These are phyloP conservation scores for Nigrograna mackinnonii DNA, from an alignment of 2,329 filamentous ascomycete genomes.

Conservation along the genomic window DNA sequence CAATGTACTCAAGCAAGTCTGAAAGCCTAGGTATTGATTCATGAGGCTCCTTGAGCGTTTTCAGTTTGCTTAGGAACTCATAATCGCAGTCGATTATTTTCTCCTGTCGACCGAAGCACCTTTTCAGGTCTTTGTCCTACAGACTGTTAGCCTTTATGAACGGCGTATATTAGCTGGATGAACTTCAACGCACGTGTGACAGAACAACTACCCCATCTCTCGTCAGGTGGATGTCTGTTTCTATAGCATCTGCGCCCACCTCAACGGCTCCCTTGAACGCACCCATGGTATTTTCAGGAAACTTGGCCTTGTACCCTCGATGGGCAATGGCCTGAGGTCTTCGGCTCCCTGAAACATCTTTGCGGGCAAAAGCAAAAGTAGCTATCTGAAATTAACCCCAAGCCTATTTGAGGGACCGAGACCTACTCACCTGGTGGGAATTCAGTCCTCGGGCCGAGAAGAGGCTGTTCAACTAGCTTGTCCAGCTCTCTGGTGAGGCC, in stretches of 20 bases:
- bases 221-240: slow-evolving; percentile 86
- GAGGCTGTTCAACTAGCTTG: slow-evolving; percentile 37
- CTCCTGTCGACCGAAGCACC: slow-evolving; percentile 78
- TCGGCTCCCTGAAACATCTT: slow-evolving; percentile 36
- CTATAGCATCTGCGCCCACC: slow-evolving; percentile 77
- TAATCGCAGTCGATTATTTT: slow-evolving; percentile 78
- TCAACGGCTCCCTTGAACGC: slow-evolving; percentile 76
- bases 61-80: slow-evolving; percentile 69
- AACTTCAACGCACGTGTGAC: slow-evolving; percentile 65
- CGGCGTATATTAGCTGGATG: too few relatives aligned
- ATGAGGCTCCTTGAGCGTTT: slow-evolving; percentile 68
- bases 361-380: slow-evolving; percentile 36
- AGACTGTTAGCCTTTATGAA: slow-evolving; percentile 8
- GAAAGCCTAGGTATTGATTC: slow-evolving; percentile 72
- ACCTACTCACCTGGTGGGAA: slow-evolving; percentile 30
- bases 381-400: slow-evolving; percentile 28
- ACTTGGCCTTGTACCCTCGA: slow-evolving; percentile 75
- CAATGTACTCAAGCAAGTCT: slow-evolving; percentile 76
- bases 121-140: slow-evolving; percentile 74
- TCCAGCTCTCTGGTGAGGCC: slow-evolving; percentile 36
- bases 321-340: slow-evolving; percentile 77
- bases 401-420: too few relatives aligned
- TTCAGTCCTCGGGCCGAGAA: slow-evolving; percentile 31
- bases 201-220: slow-evolving; percentile 83
- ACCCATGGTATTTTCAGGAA: slow-evolving; percentile 84